phyloP scores from a whole-genome alignment of 2,329 filamentous ascomycete species.

The Apiospora phragmitis region DNA sequence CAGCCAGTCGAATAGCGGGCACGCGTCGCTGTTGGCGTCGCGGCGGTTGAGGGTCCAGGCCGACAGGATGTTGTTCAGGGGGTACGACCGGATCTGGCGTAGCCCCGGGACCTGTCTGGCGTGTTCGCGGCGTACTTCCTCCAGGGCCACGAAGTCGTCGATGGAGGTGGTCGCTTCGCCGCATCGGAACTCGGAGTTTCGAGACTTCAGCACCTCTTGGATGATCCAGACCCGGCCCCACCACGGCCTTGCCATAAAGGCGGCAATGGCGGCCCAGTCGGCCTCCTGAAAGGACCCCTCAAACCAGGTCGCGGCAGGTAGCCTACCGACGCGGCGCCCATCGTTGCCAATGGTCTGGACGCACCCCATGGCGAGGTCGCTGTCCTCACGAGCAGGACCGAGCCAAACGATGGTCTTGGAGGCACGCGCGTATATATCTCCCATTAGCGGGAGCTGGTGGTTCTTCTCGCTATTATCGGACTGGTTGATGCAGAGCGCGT shows the following conservation, averaged over 20 bases:
- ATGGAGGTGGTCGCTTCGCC: not conserved
- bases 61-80: not conserved
- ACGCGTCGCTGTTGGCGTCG: not conserved
- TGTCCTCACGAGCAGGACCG: not conserved
- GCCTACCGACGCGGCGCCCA: not conserved
- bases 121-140: not conserved
- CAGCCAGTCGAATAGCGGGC: not conserved
- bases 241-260: not conserved
- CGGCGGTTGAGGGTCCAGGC: not conserved
- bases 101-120: not conserved
- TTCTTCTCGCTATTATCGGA: slow-evolving; percentile 2
- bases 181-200: not conserved
- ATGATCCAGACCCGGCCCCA: slow-evolving; percentile 6
- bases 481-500: slow-evolving; percentile 20
- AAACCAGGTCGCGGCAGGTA: not conserved
- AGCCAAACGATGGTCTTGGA: slow-evolving; percentile 11
- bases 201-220: not conserved
- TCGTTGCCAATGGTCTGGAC: not conserved
- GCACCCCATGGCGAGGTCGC: not conserved
- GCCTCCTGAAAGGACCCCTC: not conserved
- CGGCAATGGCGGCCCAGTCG: not conserved
- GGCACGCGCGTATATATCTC: slow-evolving; percentile 13
- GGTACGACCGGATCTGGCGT: not conserved
- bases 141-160: not conserved
- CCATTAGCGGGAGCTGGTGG: slow-evolving; percentile 15